Base-by-base conservation (phyloP, 2,329 filamentous ascomycete species). In the Ophiostoma ips region DNA sequence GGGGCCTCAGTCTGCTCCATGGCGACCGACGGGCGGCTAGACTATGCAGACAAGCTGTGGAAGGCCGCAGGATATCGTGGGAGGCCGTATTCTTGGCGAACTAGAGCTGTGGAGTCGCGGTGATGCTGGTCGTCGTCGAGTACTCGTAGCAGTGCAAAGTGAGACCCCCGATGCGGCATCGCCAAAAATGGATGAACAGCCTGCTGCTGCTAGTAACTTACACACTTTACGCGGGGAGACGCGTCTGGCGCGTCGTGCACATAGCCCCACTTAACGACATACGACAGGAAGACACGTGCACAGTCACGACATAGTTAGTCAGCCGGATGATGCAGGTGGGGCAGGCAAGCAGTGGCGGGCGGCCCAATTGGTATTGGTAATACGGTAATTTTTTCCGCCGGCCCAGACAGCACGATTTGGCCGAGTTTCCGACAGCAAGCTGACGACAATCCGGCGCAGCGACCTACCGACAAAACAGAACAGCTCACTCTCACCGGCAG, bases 1-100 rank as follows among this genome's bases (percentile, higher is more conserved):
- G 64, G 12, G 10, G n/a, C 40, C 12, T 77, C 75, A 55, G 62
- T 63, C 52, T 69, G 60, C 63, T 81, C 77, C 78, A 82, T 81
- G 15, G 56, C 67, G 58, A 41, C 30, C 30, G n/a, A n/a, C n/a
- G n/a, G n/a, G n/a, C n/a, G n/a, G n/a, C n/a, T n/a, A n/a, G n/a
- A n/a, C n/a, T n/a, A n/a, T n/a, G n/a, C n/a, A n/a, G n/a, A n/a
- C n/a, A n/a, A n/a, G n/a, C n/a, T n/a, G n/a, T n/a, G n/a, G n/a
- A n/a, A n/a, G n/a, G n/a, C n/a, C n/a, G n/a, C n/a, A n/a, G n/a
- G n/a, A n/a, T n/a, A n/a, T n/a, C n/a, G n/a, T n/a, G n/a, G n/a
- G n/a, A n/a, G n/a, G n/a, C n/a, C n/a, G n/a, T n/a, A n/a, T n/a
- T n/a, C n/a, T n/a, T n/a, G n/a, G n/a, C n/a, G n/a, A n/a, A n/a